Evolutionary conservation across 768 basidiomycete species (phyloP), one percentile per base, ranked within the genome.

Genomic region (Leccinum broughii): DNA sequence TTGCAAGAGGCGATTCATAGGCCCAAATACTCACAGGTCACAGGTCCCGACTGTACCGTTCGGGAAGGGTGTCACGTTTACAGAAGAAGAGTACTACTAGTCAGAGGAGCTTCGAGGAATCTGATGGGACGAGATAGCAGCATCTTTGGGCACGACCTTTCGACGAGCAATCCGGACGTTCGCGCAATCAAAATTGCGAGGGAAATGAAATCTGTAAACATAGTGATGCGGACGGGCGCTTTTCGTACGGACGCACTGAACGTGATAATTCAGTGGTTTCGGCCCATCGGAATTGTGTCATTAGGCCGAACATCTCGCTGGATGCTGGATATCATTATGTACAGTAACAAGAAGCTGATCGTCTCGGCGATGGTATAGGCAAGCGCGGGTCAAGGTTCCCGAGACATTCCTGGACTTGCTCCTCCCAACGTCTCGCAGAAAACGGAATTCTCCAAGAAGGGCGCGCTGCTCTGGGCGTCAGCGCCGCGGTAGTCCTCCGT

Each of bases 61-160:
- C 68, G n/a, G 80, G 78, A 0, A 78, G 77, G 34, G 72, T 37
- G 66, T 86, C 49, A 68, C 66, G 44, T 72, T 86, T 30, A 69
- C 76, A 17, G 62, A 71, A 3, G 71, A 71, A 6, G 85, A 84
- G 44, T 9, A 30, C 30, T 9, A 30, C 9, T 9, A 30, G 30
- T 48, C 77, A 51, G 63, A 72, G 53, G 75, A 77, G 55, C 75
- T 86, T 82, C 2, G 69, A 76, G 17, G 66, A 59, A 8, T 64
- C 71, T 44, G 70, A 76, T 59, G 81, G 81, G 5, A 70, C 63
- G 4, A 74, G 82, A 58, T 54, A 59, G 3, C 54, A 61, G 55
- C 46, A 62, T 17, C 70, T 78, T 54, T 80, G 78, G 75, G 72
- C 66, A 39, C 78, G 60, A 74, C 14, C 28, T 32, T 39, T 44